A percentile compares a stretch with the other conserved stretches of the same genome.
These are phyloP conservation scores for Syncephalastrum monosporum DNA, from an alignment of 371 early-diverging fungal genomes.

Conservation along the genomic window DNA sequence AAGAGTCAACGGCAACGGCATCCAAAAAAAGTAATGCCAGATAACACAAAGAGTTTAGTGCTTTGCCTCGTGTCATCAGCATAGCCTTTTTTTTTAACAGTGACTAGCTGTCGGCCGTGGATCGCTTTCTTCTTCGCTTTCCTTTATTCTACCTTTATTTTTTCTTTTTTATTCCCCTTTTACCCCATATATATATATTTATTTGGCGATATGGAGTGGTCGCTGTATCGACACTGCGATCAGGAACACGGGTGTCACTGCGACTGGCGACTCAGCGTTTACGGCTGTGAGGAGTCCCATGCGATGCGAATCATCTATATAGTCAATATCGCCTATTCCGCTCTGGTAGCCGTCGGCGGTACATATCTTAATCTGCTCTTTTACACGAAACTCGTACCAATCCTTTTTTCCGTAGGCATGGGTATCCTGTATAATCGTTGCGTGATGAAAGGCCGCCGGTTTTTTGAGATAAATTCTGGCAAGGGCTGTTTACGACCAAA, in stretches of 20 bases:
- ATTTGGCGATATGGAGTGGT: conserved; percentile 1
- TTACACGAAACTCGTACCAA: neutral
- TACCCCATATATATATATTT: neutral
- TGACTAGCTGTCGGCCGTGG: neutral
- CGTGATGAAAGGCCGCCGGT: conserved; percentile 14
- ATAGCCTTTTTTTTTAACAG: too few relatives aligned
- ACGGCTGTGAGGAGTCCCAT: conserved; percentile 19
- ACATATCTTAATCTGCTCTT: neutral
- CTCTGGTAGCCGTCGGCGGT: conserved; percentile 22
- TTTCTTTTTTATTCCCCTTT: neutral
- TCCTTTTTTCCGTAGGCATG: conserved; percentile 8
- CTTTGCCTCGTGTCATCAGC: too few relatives aligned
- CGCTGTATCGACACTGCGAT: neutral
- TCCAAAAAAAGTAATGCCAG: too few relatives aligned
- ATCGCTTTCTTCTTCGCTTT: neutral
- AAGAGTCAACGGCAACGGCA: too few relatives aligned
- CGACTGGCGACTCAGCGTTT: conserved; percentile 31
- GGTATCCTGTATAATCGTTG: conserved; percentile 14
- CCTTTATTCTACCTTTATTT: neutral
- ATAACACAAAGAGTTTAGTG: too few relatives aligned
- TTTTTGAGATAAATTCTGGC: conserved; percentile 9
- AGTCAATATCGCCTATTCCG: conserved; percentile 24
- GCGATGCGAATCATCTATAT: conserved; percentile 19
- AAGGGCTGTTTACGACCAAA: conserved; percentile 23
- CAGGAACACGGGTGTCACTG: conserved; percentile 23